These are phyloP conservation scores for Aspergillus mulundensis DNA, from an alignment of 495 filamentous ascomycete genomes.

Conservation along the genomic window DNA sequence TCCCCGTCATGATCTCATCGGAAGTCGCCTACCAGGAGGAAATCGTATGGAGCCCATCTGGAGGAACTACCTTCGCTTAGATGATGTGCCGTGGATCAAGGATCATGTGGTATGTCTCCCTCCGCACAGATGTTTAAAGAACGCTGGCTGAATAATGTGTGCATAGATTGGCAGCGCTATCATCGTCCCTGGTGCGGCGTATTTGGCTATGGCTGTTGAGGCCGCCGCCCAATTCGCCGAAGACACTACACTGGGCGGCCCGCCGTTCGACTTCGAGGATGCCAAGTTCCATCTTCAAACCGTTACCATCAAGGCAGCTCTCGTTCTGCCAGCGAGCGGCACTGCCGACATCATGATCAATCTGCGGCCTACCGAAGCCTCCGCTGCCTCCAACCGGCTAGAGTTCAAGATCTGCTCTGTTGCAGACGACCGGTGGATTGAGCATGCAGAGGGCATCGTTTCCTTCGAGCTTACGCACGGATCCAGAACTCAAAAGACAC, in stretches of 20 bases:
- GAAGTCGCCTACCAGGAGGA: neutral
- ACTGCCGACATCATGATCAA: neutral
- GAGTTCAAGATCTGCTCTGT: no score
- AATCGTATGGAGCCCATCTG: neutral
- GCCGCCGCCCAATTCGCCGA: conserved; percentile 26
- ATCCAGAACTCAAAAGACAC: neutral
- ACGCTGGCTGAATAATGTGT: no score
- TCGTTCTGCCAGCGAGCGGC: conserved; percentile 10
- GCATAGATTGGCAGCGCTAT: conserved; percentile 16
- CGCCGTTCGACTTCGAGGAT: conserved; percentile 14
- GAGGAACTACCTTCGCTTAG: conserved; percentile 10
- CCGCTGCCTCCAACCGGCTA: neutral
- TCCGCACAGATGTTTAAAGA: no score
- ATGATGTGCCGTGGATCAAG: conserved; percentile 14
- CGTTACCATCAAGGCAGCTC: conserved; percentile 32
- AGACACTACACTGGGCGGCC: conserved; percentile 3
- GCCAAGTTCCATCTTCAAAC: conserved; percentile 11
- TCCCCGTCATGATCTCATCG: conserved; percentile 11
- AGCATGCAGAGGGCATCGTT: conserved; percentile 13
- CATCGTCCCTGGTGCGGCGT: conserved; percentile 54
- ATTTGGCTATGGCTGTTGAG: conserved; percentile 54
- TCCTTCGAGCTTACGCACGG: neutral
- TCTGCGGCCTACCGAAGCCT: neutral
- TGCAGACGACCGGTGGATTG: conserved; percentile 9
- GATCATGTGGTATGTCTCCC: neutral